A percentile compares a stretch with the other conserved stretches of the same genome.
phyloP scores from a whole-genome alignment of 2,329 filamentous ascomycete genomes.

The Capronia americana region DNA sequence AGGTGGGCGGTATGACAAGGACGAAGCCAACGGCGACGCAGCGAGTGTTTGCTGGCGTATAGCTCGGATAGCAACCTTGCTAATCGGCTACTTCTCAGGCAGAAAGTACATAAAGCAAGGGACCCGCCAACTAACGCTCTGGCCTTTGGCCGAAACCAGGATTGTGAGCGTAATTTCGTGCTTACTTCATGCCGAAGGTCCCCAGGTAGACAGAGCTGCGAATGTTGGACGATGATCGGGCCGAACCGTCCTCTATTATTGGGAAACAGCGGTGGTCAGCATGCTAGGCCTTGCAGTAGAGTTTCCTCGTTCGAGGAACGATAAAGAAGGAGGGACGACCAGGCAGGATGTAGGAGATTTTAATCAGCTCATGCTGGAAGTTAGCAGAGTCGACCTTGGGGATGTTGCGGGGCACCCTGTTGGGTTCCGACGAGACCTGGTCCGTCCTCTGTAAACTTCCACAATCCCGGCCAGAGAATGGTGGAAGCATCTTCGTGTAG shows the following conservation, averaged over 20 bases:
- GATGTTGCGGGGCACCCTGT: conserved; percentile 13
- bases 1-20: not conserved
- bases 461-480: not conserved
- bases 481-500: not conserved
- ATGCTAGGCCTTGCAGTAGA: conserved; percentile 2
- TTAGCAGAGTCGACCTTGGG: conserved; percentile 4
- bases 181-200: conserved; percentile 10
- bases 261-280: not conserved
- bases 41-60: not conserved
- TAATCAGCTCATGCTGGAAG: conserved; percentile 9
- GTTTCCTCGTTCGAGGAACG: conserved; percentile 2
- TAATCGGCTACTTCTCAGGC: conserved; percentile 2
- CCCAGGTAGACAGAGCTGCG: not conserved
- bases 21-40: not conserved
- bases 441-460: not conserved
- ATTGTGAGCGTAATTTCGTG: conserved; percentile 2
- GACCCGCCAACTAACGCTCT: not conserved
- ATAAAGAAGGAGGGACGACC: conserved; percentile 2
- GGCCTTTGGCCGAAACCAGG: not conserved
- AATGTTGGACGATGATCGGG: conserved; percentile 11
- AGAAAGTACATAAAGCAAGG: conserved; percentile 3
- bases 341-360: conserved; percentile 1
- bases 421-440: not conserved
- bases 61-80: not conserved
- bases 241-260: conserved; percentile 13